phyloP scores from a whole-genome alignment of 441 rosid genomes.

The Populus hybrid region DNA sequence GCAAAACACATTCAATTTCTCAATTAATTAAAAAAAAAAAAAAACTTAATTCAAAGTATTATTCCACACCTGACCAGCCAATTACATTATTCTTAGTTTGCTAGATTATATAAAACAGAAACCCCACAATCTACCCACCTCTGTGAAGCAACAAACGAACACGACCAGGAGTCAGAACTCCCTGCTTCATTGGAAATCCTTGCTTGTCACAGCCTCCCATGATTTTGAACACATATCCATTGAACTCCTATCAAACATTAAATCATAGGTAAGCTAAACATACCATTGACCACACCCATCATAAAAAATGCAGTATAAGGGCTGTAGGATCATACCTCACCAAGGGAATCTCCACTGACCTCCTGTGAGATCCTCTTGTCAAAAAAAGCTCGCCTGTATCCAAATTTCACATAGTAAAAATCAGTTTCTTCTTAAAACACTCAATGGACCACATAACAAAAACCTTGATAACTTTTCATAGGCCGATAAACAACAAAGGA shows the following conservation, averaged over 20 bases:
- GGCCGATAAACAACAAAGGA: no score
- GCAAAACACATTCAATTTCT: not conserved
- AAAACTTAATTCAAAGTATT: no score
- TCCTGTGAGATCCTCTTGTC: slow-evolving; percentile 54
- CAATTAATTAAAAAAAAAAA: no score
- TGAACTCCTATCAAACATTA: slow-evolving; percentile 35
- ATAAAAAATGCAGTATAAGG: not conserved
- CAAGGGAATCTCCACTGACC: slow-evolving; percentile 48
- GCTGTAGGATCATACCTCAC: slow-evolving; percentile 29
- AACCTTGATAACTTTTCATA: no score
- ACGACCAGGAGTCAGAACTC: slow-evolving; percentile 49
- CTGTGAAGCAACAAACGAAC: slow-evolving; percentile 48
- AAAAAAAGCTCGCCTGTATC: slow-evolving; percentile 39
- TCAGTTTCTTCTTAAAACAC: not conserved
- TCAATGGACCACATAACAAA: no score
- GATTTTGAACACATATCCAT: slow-evolving; percentile 46
- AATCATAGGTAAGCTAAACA: slow-evolving; percentile 2
- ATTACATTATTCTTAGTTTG: not conserved
- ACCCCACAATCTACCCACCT: slow-evolving; percentile 21
- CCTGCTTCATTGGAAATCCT: slow-evolving; percentile 53
- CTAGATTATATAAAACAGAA: not conserved
- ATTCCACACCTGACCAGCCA: no score
- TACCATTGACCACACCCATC: slow-evolving; percentile 32
- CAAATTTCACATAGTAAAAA: not conserved
- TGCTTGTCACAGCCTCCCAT: slow-evolving; percentile 58